Evolutionary conservation across 2,329 filamentous ascomycete species (phyloP).

Genomic region (Ascochyta rabiei): DNA sequence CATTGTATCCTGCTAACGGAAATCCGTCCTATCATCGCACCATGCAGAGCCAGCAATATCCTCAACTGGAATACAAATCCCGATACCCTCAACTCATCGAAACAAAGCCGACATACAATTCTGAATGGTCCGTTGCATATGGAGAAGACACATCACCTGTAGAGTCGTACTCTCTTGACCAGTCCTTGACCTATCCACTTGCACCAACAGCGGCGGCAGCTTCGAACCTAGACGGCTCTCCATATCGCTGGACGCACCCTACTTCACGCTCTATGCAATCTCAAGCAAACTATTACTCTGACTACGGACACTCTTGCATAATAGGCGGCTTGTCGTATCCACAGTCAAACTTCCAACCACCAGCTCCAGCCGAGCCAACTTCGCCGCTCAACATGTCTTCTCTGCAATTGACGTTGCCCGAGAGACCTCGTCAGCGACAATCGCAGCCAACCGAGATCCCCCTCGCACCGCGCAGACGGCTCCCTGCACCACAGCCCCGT

Average conservation of each 20-base stretch:
- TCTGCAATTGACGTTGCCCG: slow-evolving; percentile 35
- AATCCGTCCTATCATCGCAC: slow-evolving; percentile 22
- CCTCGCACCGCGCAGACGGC: slow-evolving; percentile 32
- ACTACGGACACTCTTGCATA: slow-evolving; percentile 28
- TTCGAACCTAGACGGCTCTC: slow-evolving; percentile 20
- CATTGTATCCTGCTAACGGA: slow-evolving; percentile 24
- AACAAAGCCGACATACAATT: slow-evolving; percentile 26
- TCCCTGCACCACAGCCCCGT: slow-evolving; percentile 43
- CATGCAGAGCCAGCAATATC: slow-evolving; percentile 22
- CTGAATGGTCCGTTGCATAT: slow-evolving; percentile 34
- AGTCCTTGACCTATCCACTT: slow-evolving; percentile 26
- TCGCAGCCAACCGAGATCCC: slow-evolving; percentile 18
- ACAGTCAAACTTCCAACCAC: slow-evolving; percentile 16
- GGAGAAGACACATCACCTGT: slow-evolving; percentile 38
- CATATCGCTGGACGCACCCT: slow-evolving; percentile 29
- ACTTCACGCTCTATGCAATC: slow-evolving; percentile 17
- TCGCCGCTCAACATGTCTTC: slow-evolving; percentile 43
- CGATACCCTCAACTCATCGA: slow-evolving; percentile 16
- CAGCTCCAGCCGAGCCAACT: slow-evolving; percentile 21
- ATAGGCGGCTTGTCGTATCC: slow-evolving; percentile 26
- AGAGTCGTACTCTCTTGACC: slow-evolving; percentile 35
- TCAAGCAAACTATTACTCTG: slow-evolving; percentile 24
- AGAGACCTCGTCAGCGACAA: slow-evolving; percentile 28
- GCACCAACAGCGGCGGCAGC: slow-evolving; percentile 19
- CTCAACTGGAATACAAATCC: slow-evolving; percentile 10